Evolutionary conservation across 768 basidiomycete genomes (phyloP).

Genomic region (Candolleomyces eurysporus): DNA sequence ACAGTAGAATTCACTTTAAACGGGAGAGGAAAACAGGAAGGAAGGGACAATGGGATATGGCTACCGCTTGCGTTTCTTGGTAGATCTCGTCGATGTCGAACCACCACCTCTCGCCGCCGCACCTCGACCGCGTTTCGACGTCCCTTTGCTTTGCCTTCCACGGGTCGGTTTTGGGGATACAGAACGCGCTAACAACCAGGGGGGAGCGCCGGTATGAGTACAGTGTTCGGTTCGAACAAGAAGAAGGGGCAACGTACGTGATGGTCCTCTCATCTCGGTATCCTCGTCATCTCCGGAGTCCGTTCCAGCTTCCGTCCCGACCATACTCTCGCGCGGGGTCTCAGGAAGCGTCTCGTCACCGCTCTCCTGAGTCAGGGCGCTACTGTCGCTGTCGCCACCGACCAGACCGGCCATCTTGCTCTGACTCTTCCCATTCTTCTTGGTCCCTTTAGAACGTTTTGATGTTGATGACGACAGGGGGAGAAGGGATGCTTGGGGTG

Average conservation of each 20-base stretch:
- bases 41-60: neutral
- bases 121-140: slow-evolving; percentile 28
- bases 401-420: slow-evolving; percentile 71
- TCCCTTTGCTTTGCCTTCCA: slow-evolving; percentile 30
- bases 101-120: slow-evolving; percentile 23
- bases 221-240: neutral
- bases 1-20: slow-evolving; percentile 4
- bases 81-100: slow-evolving; percentile 28
- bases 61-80: slow-evolving; percentile 50
- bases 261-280: slow-evolving; percentile 55
- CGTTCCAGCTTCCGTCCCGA: slow-evolving; percentile 69
- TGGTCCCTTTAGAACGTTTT: slow-evolving; percentile 22
- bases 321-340: slow-evolving; percentile 63
- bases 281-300: slow-evolving; percentile 71
- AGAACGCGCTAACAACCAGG: slow-evolving; percentile 22
- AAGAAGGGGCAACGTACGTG: slow-evolving; percentile 24
- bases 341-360: slow-evolving; percentile 60
- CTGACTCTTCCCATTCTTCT: slow-evolving; percentile 49
- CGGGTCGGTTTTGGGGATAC: slow-evolving; percentile 37
- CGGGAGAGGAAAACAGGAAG: neutral
- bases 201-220: neutral
- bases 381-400: slow-evolving; percentile 81
- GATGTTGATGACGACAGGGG: slow-evolving; percentile 21
- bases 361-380: slow-evolving; percentile 79
- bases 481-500: slow-evolving; percentile 24